Evolutionary conservation across 108 stramenopile species (phyloP), one percentile per base, ranked within the genome.

Genomic region (Epithemia pelagica): DNA sequence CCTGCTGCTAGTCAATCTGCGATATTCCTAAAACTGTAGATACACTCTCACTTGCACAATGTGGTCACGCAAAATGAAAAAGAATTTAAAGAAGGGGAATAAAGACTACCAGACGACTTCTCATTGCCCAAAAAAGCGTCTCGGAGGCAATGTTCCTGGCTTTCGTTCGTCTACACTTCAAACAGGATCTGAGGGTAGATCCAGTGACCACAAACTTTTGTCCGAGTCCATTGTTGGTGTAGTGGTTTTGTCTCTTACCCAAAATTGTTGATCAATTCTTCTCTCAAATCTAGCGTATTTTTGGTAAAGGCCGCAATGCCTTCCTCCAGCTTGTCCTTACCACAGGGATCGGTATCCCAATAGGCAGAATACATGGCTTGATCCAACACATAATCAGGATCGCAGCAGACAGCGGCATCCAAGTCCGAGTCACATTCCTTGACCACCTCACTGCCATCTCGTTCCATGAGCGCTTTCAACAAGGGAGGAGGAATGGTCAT

Each of bases 311-410:
- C 82, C 59, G 83, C 77, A 65, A 99, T 96, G 5, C 96, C 98
- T 73, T 98, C 96, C 33, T 78, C 77, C 28, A 99, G 74, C 81
- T 98, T 99, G 58, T 95, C 94, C 32, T 72, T 81, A 58, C 95
- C 97, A 79, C 97, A 97, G 19, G 64, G 65, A 80, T 98, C 96
- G n/a, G 82, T 81, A 60, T 95, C 37, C 10, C 5, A 46, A 15
- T 46, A 46, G 37, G 37, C 37, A 5, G 37, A 46, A 15, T 10
- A 46, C 37, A 46, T 46, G 37, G 37, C 37, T 92, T 78, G 92
- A 83, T 70, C 84, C 66, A 32, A 67, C 29, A 5, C 71, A 71
- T 31, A 83, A 84, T 32, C 59, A 69, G 46, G 71, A 61, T 70
- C 90, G 91, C 58, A 79, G 73, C n/a, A 67, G 26, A 37, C 69